A percentile compares a stretch with the other conserved stretches of the same genome.
Conservation (phyloP, 139 green algal genomes). For the Micromonas commoda region DNA sequence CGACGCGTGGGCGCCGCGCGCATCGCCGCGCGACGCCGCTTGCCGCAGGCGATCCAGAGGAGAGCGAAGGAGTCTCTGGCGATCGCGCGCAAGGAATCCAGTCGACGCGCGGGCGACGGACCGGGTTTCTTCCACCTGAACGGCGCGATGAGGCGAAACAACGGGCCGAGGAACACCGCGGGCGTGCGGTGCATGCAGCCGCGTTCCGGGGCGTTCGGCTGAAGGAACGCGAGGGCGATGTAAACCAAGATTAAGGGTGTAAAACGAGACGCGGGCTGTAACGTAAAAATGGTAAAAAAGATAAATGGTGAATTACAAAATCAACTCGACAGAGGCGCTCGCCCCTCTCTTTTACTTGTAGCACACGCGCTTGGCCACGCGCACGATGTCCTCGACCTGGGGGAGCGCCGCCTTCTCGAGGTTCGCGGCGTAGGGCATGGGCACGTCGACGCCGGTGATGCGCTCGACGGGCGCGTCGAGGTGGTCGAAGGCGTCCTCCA, state of each 20-base stretch:
- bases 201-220: too few relatives aligned
- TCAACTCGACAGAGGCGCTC: not conserved
- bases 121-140: too few relatives aligned
- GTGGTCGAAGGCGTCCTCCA: conserved; percentile 94
- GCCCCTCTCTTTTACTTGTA: too few relatives aligned
- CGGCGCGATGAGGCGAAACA: not conserved
- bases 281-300: too few relatives aligned
- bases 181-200: not conserved
- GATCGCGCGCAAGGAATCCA: not conserved
- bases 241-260: not conserved
- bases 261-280: too few relatives aligned
- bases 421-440: conserved; percentile 94
- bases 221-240: not conserved
- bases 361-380: conserved; percentile 49
- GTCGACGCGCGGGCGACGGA: too few relatives aligned
- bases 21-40: not conserved
- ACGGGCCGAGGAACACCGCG: not conserved
- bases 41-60: not conserved
- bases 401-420: conserved; percentile 81
- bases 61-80: not conserved
- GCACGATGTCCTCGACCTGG: conserved; percentile 60
- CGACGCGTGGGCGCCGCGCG: not conserved
- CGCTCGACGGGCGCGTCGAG: conserved; percentile 88
- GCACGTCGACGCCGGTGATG: conserved; percentile 77
- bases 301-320: not conserved